Percentiles rank a stretch among this genome's conserved stretches.
These are phyloP conservation scores for Epichloe uncinata DNA, from an alignment of 2,329 filamentous ascomycete species.

Conservation along the genomic window DNA sequence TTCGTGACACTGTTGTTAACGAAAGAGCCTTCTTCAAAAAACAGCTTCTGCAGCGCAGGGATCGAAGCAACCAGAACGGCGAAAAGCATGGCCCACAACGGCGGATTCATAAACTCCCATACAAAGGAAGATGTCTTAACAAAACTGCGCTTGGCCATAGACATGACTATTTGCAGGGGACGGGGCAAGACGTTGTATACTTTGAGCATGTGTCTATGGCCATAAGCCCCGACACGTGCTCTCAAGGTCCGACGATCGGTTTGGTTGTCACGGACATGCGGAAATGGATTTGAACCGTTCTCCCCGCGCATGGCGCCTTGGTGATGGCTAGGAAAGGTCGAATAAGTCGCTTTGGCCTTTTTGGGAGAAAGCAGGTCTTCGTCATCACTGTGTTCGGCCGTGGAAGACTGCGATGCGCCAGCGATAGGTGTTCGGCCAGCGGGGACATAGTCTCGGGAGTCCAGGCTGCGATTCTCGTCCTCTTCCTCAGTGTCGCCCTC, in stretches of 20 bases:
- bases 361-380: conserved; percentile 16
- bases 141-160: conserved; percentile 19
- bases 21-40: conserved; percentile 83
- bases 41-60: conserved; percentile 65
- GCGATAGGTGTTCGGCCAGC: conserved; percentile 42
- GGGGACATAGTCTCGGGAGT: conserved; percentile 38
- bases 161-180: conserved; percentile 25
- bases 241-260: conserved; percentile 18
- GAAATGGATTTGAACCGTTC: conserved; percentile 48
- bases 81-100: conserved; percentile 89
- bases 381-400: conserved; percentile 36
- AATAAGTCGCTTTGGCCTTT: conserved; percentile 16
- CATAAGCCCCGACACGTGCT: conserved; percentile 17
- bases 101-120: conserved; percentile 96
- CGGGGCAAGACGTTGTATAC: conserved; percentile 26
- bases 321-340: conserved; percentile 13
- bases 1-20: conserved; percentile 85
- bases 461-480: conserved; percentile 22
- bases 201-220: conserved; percentile 12
- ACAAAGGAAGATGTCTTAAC: conserved; percentile 47
- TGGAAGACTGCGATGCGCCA: conserved; percentile 35
- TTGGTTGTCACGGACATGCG: conserved; percentile 36
- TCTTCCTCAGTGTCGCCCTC: conserved; percentile 27
- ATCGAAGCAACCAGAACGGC: conserved; percentile 87
- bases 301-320: conserved; percentile 19